Evolutionary conservation across 306 rosid species (phyloP), one percentile per base, ranked within the genome.

Genomic region (Fragaria iinumae): DNA sequence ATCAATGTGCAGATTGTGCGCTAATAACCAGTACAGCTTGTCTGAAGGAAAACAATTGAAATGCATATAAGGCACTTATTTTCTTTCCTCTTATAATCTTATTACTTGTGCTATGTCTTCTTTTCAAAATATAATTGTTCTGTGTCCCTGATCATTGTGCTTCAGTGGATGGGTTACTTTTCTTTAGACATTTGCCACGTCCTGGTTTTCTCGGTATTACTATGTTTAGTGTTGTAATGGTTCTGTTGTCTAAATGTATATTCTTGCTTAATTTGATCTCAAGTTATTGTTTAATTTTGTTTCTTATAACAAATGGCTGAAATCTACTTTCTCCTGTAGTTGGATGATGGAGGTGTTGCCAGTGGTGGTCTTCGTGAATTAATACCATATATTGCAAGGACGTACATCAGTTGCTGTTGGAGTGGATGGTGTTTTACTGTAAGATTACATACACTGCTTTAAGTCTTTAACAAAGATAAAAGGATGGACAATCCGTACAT

Each of bases 291-390:
- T 38, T 1, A 11, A 38, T 34, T 27, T 5, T 29, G 27, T 17
- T 69, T 41, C 44, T 25, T 67, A 76, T 68, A 8, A 72, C 50
- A 74, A 34, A 69, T 72, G 74, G 66, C 67, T 77, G 63, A 87
- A 76, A 66, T 81, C 25, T 85, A 48, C 18, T 81, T 75, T 79
- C 67, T 74, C 70, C 75, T 82, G 21, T 76, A 89, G 98, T 87
- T 95, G 96, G 97, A 91, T 32, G 96, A 90, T 49, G 98, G 98
- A 69, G 97, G 98, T 43, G 97, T 95, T 82, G 97, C 98, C 62
- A 95, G 97, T 81, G 98, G 98, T 60, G 98, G 97, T 72, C 88
- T 92, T 73, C 96, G 97, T 25, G 98, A 92, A 86, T 83, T 95
- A 78, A 90, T 95, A 71, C 98, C 98, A 39, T 92, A 97, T 84